Evolutionary conservation across 176 grass and related monocot species (phyloP).

Genomic region (Juncus inflexus): DNA sequence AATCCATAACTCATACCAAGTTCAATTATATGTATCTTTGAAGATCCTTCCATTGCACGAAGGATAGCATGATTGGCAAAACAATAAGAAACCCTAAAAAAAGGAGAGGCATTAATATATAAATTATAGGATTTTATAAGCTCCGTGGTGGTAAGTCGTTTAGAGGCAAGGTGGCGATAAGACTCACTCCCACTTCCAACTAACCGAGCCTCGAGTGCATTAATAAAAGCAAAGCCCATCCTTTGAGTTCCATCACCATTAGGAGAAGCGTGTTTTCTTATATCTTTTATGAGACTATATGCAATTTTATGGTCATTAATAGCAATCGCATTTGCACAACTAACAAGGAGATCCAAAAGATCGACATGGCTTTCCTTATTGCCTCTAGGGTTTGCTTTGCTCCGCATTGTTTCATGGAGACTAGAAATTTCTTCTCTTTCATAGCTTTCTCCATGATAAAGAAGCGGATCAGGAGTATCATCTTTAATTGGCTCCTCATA

Average conservation of each 20-base stretch:
- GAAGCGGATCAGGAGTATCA: conserved; percentile 44
- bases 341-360: conserved; percentile 38
- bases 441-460: not conserved
- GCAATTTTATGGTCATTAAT: conserved; percentile 37
- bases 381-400: conserved; percentile 18
- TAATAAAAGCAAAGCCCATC: conserved; percentile 41
- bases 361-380: conserved; percentile 39
- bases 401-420: not conserved
- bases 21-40: conserved; percentile 63
- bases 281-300: not conserved
- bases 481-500: conserved; percentile 27
- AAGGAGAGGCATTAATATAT: conserved; percentile 31
- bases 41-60: conserved; percentile 29
- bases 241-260: conserved; percentile 32
- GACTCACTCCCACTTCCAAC: conserved; percentile 49
- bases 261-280: too few species aligned
- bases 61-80: conserved; percentile 49
- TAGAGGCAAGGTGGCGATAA: conserved; percentile 28
- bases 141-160: conserved; percentile 14
- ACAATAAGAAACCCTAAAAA: conserved; percentile 37
- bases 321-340: conserved; percentile 51
- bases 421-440: too few species aligned
- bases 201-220: conserved; percentile 51
- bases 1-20: conserved; percentile 65
- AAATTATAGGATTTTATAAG: conserved; percentile 39